A percentile compares a stretch with the other conserved stretches of the same genome.
Conservation (phyloP, 176 grass and related monocot species). For the Lolium perenne region DNA sequence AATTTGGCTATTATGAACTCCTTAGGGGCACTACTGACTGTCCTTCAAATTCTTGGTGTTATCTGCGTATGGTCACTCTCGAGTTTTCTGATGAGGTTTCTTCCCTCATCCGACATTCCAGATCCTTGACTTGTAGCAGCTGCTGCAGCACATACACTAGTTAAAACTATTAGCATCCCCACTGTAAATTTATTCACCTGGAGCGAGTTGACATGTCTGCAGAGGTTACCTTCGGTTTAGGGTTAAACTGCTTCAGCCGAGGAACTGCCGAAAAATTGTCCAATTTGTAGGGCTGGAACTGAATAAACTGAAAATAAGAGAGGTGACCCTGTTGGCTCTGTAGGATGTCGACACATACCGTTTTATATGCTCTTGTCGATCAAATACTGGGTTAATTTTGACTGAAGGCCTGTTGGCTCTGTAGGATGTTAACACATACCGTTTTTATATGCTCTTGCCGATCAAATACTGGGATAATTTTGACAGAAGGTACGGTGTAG, state of each 20-base stretch:
- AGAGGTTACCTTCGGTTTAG: slow-evolving; percentile 43
- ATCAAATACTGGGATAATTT: slow-evolving; percentile 37
- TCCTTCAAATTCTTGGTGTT: slow-evolving; percentile 90
- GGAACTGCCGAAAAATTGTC: not conserved
- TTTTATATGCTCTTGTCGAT: slow-evolving; percentile 17
- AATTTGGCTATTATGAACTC: slow-evolving; percentile 92
- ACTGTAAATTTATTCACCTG: slow-evolving; percentile 45
- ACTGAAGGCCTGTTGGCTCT: not conserved
- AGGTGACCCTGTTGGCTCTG: not conserved
- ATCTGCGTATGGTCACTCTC: slow-evolving; percentile 97
- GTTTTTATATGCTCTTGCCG: slow-evolving; percentile 10
- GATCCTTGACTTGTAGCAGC: slow-evolving; percentile 44
- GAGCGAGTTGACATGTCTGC: slow-evolving; percentile 35
- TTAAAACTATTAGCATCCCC: slow-evolving; percentile 5
- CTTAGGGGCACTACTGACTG: slow-evolving; percentile 74
- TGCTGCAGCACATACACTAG: slow-evolving; percentile 22
- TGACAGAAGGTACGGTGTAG: not conserved
- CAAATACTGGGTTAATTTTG: slow-evolving; percentile 38
- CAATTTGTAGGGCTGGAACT: slow-evolving; percentile 9
- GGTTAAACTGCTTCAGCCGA: slow-evolving; percentile 14
- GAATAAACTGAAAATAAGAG: slow-evolving; percentile 47
- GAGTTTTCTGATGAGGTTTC: slow-evolving; percentile 97
- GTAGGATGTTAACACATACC: not conserved
- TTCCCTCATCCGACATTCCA: slow-evolving; percentile 74
- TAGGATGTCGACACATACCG: not conserved